Base-by-base conservation (phyloP, 1,139 yeast species). In the Suhomyces choctaworum region DNA sequence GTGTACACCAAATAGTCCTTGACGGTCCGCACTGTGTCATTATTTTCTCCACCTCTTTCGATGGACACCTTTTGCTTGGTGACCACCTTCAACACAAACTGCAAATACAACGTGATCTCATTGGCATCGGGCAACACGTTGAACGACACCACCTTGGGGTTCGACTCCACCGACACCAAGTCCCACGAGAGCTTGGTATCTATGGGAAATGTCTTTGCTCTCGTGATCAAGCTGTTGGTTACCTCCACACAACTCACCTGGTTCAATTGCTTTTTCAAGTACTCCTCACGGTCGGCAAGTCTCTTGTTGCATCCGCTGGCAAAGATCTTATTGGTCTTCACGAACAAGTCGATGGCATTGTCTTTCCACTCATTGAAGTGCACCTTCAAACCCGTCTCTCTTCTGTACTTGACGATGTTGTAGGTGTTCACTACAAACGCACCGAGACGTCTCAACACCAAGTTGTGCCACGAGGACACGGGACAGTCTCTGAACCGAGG, bases 1-100 rank as follows among this genome's bases (percentile, higher is more conserved):
- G 88, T 73, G 58, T 76, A 87, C 0, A 85, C 94, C 41, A 84
- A 70, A 55, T 87, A 80, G 57, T 88, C 96, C 15, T 76, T 70
- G 31, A 85, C 81, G 40, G 74, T 73, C 44, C 81, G 73, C 48
- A 79, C 83, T n/a, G 61, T 58, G 12, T 46, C 58, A 21, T 56
- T 45, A 24, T 59, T 51, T 15, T 49, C 46, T 35, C 76, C 65
- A 7, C 71, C 73, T 19, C 37, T 34, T 20, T 67, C 63, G 21
- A 73, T 59, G 27, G 80, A 68, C 33, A 89, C 66, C 48, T 80
- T 76, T 60, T 89, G 97, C 36, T 73, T 74, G 7, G 96, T 83
- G 40, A 78, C 74, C 44, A 87, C 81, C 48, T 78, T 77, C 63
- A 89, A 82, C n/a, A 84, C 80, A 28, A 86, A 70, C 64, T 88